phyloP scores from a whole-genome alignment of 1,139 yeast species.

The Pichia sp. region DNA sequence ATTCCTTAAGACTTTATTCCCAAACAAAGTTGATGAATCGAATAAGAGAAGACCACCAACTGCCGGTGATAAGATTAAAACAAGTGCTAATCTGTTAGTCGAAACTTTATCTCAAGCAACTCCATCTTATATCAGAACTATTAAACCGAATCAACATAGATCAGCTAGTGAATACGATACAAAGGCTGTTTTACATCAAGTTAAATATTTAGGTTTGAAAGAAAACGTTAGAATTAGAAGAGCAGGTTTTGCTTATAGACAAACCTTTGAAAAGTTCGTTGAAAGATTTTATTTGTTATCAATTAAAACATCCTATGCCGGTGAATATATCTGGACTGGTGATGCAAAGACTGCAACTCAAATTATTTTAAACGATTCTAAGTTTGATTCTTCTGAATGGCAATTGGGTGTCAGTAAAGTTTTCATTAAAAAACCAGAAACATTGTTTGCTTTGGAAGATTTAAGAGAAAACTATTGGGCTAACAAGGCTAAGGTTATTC shows the following conservation, averaged over 20 bases:
- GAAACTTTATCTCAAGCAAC: constrained; percentile 86
- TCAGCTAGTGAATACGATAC: constrained; percentile 90
- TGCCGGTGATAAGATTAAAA: constrained; percentile 95
- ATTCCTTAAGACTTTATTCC: constrained; percentile 71
- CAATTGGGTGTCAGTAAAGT: constrained; percentile 96
- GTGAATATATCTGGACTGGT: constrained; percentile 96
- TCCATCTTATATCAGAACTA: constrained; percentile 97
- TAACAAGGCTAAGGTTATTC: constrained; percentile 96
- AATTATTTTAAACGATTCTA: constrained; percentile 76
- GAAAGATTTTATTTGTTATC: constrained; percentile 91
- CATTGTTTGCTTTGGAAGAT: constrained; percentile 91
- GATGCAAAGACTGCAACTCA: constrained; percentile 79
- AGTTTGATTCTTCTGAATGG: constrained; percentile 77
- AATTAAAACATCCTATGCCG: constrained; percentile 92
- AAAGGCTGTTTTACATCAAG: constrained; percentile 90
- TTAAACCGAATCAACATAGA: constrained; percentile 94
- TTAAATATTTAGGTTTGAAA: constrained; percentile 92
- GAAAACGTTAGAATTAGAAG: constrained; percentile 97
- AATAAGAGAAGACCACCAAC: constrained; percentile 90
- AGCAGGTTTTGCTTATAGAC: constrained; percentile 99
- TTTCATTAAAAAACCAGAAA: constrained; percentile 96
- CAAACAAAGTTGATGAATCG: constrained; percentile 70
- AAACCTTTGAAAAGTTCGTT: constrained; percentile 96
- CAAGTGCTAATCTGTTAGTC: constrained; percentile 87
- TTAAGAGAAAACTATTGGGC: constrained; percentile 99